Evolutionary conservation across 768 basidiomycete species (phyloP), one percentile per base, ranked within the genome.

Genomic region (Lactarius vividus): DNA sequence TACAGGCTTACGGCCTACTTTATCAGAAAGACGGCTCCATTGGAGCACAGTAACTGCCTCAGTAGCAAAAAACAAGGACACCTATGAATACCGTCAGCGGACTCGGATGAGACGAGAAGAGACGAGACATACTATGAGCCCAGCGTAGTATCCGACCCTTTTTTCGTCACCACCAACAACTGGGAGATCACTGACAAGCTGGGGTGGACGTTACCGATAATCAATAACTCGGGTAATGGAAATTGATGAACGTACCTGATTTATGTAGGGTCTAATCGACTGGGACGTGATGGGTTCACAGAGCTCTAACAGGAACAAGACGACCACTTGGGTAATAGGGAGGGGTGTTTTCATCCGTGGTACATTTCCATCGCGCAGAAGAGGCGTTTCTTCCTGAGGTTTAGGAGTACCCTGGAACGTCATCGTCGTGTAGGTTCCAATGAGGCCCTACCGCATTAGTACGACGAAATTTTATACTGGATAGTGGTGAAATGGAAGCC

Each of bases 251-350:
- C 73, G 20, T 46, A 79, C 82, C 73, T 83, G 79, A 63, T 82
- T 82, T 29, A 84, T 78, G 73, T 83, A 84, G 0, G 83, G 83
- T 53, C 79, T 79, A 40, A 84, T 83, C 39, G 77, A 80, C 46
- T 78, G 74, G 0, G 80, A 76, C 5, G 80, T 78, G 56, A 83
- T 77, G 20, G 83, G 82, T 71, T 84, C 83, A 23, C 79, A 77
- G 44, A 84, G 69, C 71, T 78, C 77, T 15, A 81, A 71, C 54
- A 82, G 72, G 55, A 84, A 67, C 59, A 84, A 71, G 35, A 83
- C 71, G 2, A 69, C 69, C n/a, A 84, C 75, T 77, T 84, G 83
- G 57, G 77, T 65, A 59, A 68, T 78, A 8, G 83, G 83, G 4
- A 84, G 73, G 8, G 83, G 83, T 0, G 78, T 83, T 44, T 72